Percentiles rank a stretch among this genome's conserved stretches.
Evolutionary conservation across 257 asterid genomes (phyloP).

Genomic region (Jasminum sambac): DNA sequence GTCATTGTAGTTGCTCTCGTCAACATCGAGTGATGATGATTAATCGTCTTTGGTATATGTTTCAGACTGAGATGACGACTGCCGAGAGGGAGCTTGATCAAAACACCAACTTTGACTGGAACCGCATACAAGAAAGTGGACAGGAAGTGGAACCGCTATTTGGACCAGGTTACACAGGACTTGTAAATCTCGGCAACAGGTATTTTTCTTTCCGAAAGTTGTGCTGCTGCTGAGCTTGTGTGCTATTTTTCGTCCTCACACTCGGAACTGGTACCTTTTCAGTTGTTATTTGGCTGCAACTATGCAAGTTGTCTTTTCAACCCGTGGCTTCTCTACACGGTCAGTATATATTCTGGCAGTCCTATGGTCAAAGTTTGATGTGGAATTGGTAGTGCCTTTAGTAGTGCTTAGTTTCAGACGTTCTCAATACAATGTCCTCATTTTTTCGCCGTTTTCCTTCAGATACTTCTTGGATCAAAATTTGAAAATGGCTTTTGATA

Average conservation of each 20-base stretch:
- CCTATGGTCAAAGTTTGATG: constrained; percentile 16
- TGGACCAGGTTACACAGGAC: constrained; percentile 98
- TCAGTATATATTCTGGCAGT: constrained; percentile 34
- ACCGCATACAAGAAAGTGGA: constrained; percentile 97
- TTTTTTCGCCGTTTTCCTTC: constrained; percentile 21
- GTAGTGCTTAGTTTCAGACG: constrained; percentile 10
- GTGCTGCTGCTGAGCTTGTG: constrained; percentile 5
- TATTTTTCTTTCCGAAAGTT: constrained; percentile 24
- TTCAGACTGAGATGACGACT: constrained; percentile 96
- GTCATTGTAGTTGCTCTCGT: neutral
- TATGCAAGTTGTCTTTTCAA: constrained; percentile 91
- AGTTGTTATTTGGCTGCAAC: constrained; percentile 99
- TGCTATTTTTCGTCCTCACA: constrained; percentile 15
- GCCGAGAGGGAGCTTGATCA: constrained; percentile 99
- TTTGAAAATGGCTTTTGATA: constrained; percentile 68
- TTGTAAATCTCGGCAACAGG: constrained; percentile 98
- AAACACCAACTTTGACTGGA: constrained; percentile 94
- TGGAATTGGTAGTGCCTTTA: too few relatives aligned
- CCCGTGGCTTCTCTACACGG: constrained; percentile 76
- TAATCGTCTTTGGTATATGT: constrained; percentile 21
- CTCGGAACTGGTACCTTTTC: constrained; percentile 38
- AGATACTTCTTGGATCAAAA: constrained; percentile 68
- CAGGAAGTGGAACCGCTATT: constrained; percentile 78
- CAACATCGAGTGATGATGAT: neutral
- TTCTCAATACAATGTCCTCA: constrained; percentile 15